Evolutionary conservation across 1,139 yeast species (phyloP), one percentile per base, ranked within the genome.

Genomic region (Hyphopichia pseudoburtonii): DNA sequence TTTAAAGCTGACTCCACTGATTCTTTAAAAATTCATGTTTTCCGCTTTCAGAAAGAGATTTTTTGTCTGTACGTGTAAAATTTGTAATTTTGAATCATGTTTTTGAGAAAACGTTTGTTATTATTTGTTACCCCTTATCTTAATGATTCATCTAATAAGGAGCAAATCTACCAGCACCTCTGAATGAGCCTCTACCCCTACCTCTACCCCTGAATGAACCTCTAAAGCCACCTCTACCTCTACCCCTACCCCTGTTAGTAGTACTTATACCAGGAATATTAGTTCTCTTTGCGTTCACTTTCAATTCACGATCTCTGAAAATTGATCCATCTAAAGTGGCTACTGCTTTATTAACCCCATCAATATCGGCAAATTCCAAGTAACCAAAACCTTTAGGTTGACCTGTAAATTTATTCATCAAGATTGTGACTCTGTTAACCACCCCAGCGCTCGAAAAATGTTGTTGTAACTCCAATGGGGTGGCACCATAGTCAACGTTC

Each of bases 311-410:
- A 25, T 84, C 90, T 47, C 82, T 71, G 51, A 87, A 79, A 34
- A 68, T 66, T 3, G 80, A 64, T 23, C 86, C 94, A 51, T 84
- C 82, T 46, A 84, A 70, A 1, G 64, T 58, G 8, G 75, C 74
- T 30, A 86, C 69, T 1, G 95, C 94, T 45, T 77, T 72, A 15
- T 76, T 65, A 2, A 86, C 92, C 3, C 76, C 70, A 14, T 75
- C 74, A 2, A 75, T 75, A 51, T 79, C 82, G 25, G 81, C 78
- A 56, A 85, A 86, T 56, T 87, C 96, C 49, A 87, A 74, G 58
- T 86, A 87, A 1, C 95, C 96, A 62, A 75, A 86, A 4, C 96
- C 96, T 58, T 84, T 86, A 28, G 96, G 94, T 45, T 75, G 80
- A 2, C 95, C 94, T 0, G 90, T 80, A 52, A 64, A 68, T 53